These are phyloP conservation scores for Fragaria nilgerrensis DNA, from an alignment of 306 rosid species.

Conservation along the genomic window DNA sequence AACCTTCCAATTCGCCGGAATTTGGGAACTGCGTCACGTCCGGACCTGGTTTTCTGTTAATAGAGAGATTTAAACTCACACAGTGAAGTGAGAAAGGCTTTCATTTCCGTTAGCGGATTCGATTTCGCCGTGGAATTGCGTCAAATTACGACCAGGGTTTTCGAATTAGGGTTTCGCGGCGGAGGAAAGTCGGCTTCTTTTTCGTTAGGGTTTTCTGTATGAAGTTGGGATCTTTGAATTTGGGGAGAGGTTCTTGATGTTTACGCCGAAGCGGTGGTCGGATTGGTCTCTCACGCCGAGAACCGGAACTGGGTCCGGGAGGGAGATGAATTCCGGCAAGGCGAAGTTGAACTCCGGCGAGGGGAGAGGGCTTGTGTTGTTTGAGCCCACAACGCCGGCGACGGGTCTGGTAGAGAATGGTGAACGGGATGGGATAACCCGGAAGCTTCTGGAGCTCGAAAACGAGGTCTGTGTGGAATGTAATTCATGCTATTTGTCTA, in stretches of 20 bases:
- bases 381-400: slow-evolving; percentile 37
- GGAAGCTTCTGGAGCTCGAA: slow-evolving; percentile 57
- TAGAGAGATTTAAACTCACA: neutral
- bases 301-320: slow-evolving; percentile 53
- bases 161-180: slow-evolving; percentile 8
- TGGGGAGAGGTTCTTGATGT: slow-evolving; percentile 50
- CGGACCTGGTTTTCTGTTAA: slow-evolving; percentile 45
- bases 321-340: slow-evolving; percentile 29
- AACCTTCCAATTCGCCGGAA: slow-evolving; percentile 72
- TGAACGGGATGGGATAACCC: slow-evolving; percentile 45
- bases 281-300: slow-evolving; percentile 57
- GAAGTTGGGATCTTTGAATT: slow-evolving; percentile 41
- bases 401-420: slow-evolving; percentile 55
- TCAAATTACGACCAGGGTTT: slow-evolving; percentile 18
- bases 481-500: neutral
- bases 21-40: slow-evolving; percentile 73
- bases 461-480: slow-evolving; percentile 63
- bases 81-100: neutral
- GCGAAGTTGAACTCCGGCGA: slow-evolving; percentile 41
- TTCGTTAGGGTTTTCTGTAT: slow-evolving; percentile 27
- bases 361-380: slow-evolving; percentile 50
- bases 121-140: slow-evolving; percentile 6
- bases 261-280: slow-evolving; percentile 73
- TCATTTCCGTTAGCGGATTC: neutral
- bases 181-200: neutral